Evolutionary conservation across 257 asterid genomes (phyloP).

Genomic region (Knoxia roxburghii): DNA sequence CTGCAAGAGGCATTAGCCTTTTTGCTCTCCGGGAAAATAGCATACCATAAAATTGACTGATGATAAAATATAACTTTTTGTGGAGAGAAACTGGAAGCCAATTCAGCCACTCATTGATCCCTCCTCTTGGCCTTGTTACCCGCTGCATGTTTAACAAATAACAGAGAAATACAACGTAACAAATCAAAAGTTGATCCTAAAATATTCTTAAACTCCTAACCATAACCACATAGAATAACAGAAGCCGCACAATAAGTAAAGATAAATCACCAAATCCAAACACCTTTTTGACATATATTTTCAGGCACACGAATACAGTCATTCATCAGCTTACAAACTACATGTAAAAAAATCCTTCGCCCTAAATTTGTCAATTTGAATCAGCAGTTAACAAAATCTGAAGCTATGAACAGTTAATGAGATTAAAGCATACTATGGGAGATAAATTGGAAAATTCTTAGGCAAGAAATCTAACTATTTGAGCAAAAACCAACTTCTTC

Average conservation of each 20-base stretch:
- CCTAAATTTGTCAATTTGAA: not conserved
- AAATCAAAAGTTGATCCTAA: not conserved
- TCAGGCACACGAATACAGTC: not conserved
- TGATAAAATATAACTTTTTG: slow-evolving; percentile 57
- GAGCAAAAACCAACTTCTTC: not conserved
- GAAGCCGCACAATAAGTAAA: not conserved
- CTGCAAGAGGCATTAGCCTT: slow-evolving; percentile 29
- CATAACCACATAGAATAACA: not conserved
- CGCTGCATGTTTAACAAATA: slow-evolving; percentile 46
- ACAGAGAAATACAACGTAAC: not conserved
- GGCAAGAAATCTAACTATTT: not conserved
- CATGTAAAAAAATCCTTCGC: not conserved
- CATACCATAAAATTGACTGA: slow-evolving; percentile 47
- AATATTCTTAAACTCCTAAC: not conserved
- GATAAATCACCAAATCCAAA: not conserved
- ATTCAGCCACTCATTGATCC: slow-evolving; percentile 82
- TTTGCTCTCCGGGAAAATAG: slow-evolving; percentile 44
- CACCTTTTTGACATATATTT: not conserved
- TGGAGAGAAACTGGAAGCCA: slow-evolving; percentile 97
- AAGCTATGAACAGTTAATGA: not conserved
- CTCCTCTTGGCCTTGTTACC: slow-evolving; percentile 93
- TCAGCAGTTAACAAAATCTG: not conserved
- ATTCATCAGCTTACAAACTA: not conserved
- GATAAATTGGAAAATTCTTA: not conserved
- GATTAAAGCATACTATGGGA: not conserved